phyloP scores from a whole-genome alignment of 768 basidiomycete genomes.

The Agaricus blazei region DNA sequence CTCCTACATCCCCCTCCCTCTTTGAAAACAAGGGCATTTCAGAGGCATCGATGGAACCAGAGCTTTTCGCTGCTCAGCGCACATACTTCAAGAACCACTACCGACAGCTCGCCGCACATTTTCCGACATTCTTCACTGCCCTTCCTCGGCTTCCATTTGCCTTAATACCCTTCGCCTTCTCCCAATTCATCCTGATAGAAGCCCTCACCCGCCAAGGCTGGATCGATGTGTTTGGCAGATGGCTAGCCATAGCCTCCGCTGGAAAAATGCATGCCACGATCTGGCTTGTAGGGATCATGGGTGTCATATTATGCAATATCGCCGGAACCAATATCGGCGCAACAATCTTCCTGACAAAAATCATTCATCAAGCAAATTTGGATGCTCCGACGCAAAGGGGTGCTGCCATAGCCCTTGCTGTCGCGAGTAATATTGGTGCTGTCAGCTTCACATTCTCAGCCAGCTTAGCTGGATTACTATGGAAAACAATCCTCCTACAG shows the following conservation, averaged over 20 bases:
- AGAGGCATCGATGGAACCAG: not conserved
- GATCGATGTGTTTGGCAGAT: slow-evolving; percentile 76
- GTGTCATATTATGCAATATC: slow-evolving; percentile 74
- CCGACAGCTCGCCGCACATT: slow-evolving; percentile 28
- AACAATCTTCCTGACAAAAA: slow-evolving; percentile 82
- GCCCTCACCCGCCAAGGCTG: slow-evolving; percentile 78
- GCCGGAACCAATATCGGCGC: slow-evolving; percentile 90
- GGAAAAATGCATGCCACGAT: slow-evolving; percentile 44
- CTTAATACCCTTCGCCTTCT: slow-evolving; percentile 88
- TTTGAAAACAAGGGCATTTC: not conserved
- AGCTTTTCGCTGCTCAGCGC: slow-evolving; percentile 17
- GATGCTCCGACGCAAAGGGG: slow-evolving; percentile 36
- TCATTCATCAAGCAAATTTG: slow-evolving; percentile 47
- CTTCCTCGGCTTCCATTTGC: slow-evolving; percentile 71
- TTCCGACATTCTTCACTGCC: slow-evolving; percentile 69
- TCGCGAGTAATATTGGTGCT: slow-evolving; percentile 88
- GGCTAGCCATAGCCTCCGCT: slow-evolving; percentile 48
- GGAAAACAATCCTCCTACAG: slow-evolving; percentile 68
- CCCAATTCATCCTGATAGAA: slow-evolving; percentile 92
- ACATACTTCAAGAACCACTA: slow-evolving; percentile 1
- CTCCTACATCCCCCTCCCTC: not conserved
- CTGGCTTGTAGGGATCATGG: slow-evolving; percentile 66
- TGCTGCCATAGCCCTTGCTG: slow-evolving; percentile 70
- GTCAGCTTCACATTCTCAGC: slow-evolving; percentile 87
- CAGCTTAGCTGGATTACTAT: slow-evolving; percentile 84